Percentiles rank a stretch among this genome's conserved stretches.
phyloP scores from a whole-genome alignment of 345 rosid species.

The Mallotus nudiflorus region DNA sequence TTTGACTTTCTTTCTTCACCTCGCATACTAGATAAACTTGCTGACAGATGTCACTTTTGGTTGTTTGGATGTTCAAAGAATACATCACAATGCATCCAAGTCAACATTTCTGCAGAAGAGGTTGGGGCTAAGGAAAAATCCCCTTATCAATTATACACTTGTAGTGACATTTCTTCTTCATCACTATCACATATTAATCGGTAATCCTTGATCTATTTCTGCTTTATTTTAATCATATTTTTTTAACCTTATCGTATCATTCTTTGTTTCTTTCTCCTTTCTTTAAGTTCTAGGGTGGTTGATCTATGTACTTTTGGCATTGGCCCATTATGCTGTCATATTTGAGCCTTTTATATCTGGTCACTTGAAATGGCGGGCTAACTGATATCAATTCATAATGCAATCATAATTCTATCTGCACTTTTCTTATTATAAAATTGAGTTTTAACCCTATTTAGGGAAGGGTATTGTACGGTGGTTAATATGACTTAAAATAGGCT shows the following conservation, averaged over 20 bases:
- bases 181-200: conserved; percentile 69
- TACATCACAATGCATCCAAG: conserved; percentile 59
- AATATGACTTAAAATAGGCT: not conserved
- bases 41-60: conserved; percentile 11
- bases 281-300: not conserved
- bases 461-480: not conserved
- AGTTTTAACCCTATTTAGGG: not conserved
- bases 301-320: not conserved
- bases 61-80: conserved; percentile 44
- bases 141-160: conserved; percentile 68
- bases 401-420: not conserved
- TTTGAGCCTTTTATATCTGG: not conserved
- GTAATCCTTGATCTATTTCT: conserved; percentile 37
- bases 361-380: not conserved
- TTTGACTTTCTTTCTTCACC: conserved; percentile 3
- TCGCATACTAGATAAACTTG: not conserved
- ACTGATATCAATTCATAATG: not conserved
- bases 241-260: not conserved
- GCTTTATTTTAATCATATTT: not conserved
- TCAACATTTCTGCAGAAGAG: conserved; percentile 82
- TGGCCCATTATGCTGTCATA: not conserved
- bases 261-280: not conserved
- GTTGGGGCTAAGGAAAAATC: conserved; percentile 83
- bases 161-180: conserved; percentile 67
- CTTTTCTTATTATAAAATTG: not conserved